Conservation (phyloP, 495 filamentous ascomycete genomes). For the Jackrogersella minutella region DNA sequence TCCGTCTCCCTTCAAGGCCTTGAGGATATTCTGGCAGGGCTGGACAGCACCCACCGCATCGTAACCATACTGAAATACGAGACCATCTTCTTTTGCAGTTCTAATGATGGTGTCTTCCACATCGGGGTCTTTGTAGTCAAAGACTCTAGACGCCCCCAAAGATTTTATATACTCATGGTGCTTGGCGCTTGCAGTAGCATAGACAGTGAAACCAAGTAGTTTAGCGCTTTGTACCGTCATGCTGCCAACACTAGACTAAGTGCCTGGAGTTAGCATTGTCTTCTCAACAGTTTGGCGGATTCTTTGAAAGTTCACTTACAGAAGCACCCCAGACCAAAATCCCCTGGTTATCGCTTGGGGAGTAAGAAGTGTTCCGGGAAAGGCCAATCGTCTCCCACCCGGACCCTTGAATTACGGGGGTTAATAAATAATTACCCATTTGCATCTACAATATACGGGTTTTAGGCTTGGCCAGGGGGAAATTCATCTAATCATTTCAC, state of each 20-base stretch:
- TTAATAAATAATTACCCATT: background rate
- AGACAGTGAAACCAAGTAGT: constrained; percentile 54
- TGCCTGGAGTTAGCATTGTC: background rate
- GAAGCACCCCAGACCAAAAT: constrained; percentile 60
- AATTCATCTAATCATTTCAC: background rate
- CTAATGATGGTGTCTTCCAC: constrained; percentile 56
- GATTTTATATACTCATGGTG: constrained; percentile 55
- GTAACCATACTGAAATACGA: constrained; percentile 53
- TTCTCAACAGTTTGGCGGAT: background rate
- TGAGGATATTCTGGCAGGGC: constrained; percentile 20
- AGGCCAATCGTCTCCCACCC: constrained; percentile 51
- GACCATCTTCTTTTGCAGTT: constrained; percentile 52
- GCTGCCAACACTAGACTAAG: constrained; percentile 51
- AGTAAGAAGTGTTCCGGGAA: constrained; percentile 42
- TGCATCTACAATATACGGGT: background rate
- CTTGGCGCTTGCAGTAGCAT: constrained; percentile 57
- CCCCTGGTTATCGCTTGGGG: constrained; percentile 46
- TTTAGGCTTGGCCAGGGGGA: background rate
- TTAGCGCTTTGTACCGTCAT: constrained; percentile 54
- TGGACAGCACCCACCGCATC: constrained; percentile 49
- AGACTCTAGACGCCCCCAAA: constrained; percentile 58
- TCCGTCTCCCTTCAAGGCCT: constrained; percentile 37
- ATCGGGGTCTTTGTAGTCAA: constrained; percentile 57
- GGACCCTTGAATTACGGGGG: background rate
- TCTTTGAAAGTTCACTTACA: background rate